Percentiles rank a stretch among this genome's conserved stretches.
These are phyloP conservation scores for Aspergillus japonicus DNA, from an alignment of 2,329 filamentous ascomycete species.

Conservation along the genomic window DNA sequence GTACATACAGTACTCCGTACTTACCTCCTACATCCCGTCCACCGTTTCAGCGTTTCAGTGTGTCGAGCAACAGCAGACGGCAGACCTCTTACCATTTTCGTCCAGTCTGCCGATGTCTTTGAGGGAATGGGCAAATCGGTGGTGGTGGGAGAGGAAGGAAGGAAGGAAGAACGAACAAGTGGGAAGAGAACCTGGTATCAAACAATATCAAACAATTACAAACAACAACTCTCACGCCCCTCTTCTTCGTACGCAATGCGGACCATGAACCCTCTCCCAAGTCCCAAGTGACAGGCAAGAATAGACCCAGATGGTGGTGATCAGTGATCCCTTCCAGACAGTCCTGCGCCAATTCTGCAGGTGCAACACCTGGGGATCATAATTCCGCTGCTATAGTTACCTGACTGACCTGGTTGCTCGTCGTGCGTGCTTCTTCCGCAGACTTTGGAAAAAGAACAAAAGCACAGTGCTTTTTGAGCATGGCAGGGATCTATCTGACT, in stretches of 20 bases:
- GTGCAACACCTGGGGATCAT: constrained; percentile 19
- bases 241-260: neutral
- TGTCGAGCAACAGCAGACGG: neutral
- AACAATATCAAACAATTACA: no score
- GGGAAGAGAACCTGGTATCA: neutral
- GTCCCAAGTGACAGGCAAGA: neutral
- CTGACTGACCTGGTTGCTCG: neutral
- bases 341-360: constrained; percentile 26
- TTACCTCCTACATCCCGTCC: neutral
- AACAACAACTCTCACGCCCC: no score
- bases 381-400: neutral
- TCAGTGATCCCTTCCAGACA: constrained; percentile 10
- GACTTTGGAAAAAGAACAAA: neutral
- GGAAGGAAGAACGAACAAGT: neutral
- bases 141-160: neutral
- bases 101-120: neutral
- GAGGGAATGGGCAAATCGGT: no score
- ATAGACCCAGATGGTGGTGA: neutral
- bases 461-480: neutral
- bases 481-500: neutral
- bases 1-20: no score
- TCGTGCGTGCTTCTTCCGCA: neutral
- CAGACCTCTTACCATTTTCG: neutral
- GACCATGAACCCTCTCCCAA: neutral
- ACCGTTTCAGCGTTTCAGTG: neutral